Conservation (phyloP, 2,329 filamentous ascomycete species). For the Pseudogymnoascus sp. region DNA sequence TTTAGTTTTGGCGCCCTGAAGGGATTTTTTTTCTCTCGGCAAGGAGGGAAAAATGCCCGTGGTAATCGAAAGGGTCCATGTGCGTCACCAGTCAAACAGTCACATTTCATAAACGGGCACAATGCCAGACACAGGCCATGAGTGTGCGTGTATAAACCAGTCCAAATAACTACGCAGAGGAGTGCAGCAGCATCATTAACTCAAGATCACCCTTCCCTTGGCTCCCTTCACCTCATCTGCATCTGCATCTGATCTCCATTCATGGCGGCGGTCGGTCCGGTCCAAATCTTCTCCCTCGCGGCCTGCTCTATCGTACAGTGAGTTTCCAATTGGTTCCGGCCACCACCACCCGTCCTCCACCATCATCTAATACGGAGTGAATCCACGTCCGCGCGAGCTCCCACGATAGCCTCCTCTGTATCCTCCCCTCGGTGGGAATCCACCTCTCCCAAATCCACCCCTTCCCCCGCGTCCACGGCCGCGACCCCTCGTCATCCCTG, state of each 20-base stretch:
- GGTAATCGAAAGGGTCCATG: constrained; percentile 1
- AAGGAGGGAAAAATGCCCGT: not conserved
- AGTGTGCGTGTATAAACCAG: not conserved
- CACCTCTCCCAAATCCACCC: constrained; percentile 45
- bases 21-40: not conserved
- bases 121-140: not conserved
- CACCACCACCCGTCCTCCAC: not conserved
- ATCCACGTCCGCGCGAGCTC: constrained; percentile 50
- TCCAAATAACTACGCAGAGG: not conserved
- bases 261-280: not conserved
- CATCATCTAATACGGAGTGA: constrained; percentile 51
- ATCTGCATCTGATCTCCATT: not conserved
- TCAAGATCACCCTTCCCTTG: not conserved
- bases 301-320: constrained; percentile 12
- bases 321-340: not conserved
- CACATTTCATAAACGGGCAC: not conserved
- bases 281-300: constrained; percentile 1
- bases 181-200: not conserved
- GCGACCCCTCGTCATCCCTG: constrained; percentile 81
- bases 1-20: not conserved
- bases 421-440: constrained; percentile 44
- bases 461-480: constrained; percentile 50
- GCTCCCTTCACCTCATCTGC: not conserved
- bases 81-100: not conserved
- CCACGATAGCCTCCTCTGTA: constrained; percentile 56